Evolutionary conservation across 768 basidiomycete genomes (phyloP).

Genomic region (Rhizopogon roseolus): DNA sequence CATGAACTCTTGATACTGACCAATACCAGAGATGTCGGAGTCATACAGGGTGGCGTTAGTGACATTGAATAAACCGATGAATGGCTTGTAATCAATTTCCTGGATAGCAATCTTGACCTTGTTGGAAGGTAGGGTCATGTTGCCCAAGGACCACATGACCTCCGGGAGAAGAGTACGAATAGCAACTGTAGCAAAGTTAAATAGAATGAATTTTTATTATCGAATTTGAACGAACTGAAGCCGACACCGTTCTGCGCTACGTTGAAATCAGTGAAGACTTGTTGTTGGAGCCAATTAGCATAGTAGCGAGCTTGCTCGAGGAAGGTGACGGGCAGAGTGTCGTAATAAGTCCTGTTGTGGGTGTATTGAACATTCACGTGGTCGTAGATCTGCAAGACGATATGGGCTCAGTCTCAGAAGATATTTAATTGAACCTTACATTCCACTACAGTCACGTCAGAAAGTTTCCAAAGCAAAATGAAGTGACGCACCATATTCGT

Average conservation of each 20-base stretch:
- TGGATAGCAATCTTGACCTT: slow-evolving; percentile 23
- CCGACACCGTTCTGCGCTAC: slow-evolving; percentile 25
- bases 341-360: slow-evolving; percentile 32
- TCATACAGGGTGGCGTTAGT: slow-evolving; percentile 14
- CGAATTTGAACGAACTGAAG: slow-evolving; percentile 25
- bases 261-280: slow-evolving; percentile 26
- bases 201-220: not conserved
- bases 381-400: slow-evolving; percentile 23
- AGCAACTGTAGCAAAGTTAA: slow-evolving; percentile 18
- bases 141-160: slow-evolving; percentile 21
- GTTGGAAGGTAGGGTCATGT: slow-evolving; percentile 16
- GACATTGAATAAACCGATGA: slow-evolving; percentile 32
- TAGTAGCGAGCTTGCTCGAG: slow-evolving; percentile 25
- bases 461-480: not conserved
- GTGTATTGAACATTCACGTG: slow-evolving; percentile 35
- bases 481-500: slow-evolving; percentile 51
- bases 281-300: slow-evolving; percentile 38
- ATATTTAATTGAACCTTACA: not conserved
- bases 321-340: slow-evolving; percentile 16
- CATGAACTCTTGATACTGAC: slow-evolving; percentile 22
- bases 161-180: slow-evolving; percentile 26
- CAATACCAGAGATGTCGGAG: slow-evolving; percentile 14
- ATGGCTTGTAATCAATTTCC: slow-evolving; percentile 30
- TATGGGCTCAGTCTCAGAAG: not conserved
- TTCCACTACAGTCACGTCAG: not conserved